phyloP scores from a whole-genome alignment of 2,329 filamentous ascomycete species.

The Aspergillus sergii region DNA sequence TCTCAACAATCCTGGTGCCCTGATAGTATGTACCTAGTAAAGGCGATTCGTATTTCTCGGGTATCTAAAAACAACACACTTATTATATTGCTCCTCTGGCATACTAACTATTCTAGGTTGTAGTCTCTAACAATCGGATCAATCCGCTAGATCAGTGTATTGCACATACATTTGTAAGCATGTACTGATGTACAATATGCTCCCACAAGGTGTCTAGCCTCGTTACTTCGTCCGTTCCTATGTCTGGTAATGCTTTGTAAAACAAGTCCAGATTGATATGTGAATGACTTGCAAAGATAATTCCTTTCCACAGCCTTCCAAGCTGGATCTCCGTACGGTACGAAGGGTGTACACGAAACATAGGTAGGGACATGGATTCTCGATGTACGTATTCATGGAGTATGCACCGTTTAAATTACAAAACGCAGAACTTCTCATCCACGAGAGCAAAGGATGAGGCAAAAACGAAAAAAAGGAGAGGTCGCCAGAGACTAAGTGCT shows the following conservation, averaged over 20 bases:
- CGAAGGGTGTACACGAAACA: not conserved
- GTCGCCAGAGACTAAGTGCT: not conserved
- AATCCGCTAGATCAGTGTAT: not conserved
- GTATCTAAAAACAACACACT: not conserved
- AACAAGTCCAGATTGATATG: not conserved
- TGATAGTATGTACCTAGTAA: no score
- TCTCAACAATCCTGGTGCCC: not conserved
- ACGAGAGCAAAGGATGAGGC: not conserved
- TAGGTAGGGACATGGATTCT: slow-evolving; percentile 2
- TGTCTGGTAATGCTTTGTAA: not conserved
- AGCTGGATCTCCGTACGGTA: not conserved
- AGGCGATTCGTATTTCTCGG: not conserved
- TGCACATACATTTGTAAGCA: not conserved
- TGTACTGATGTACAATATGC: not conserved
- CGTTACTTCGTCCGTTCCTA: not conserved
- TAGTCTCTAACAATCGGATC: not conserved
- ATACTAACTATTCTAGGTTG: not conserved
- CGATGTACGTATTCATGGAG: not conserved
- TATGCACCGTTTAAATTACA: slow-evolving; percentile 5
- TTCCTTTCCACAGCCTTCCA: not conserved
- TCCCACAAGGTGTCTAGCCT: not conserved
- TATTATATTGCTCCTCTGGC: not conserved
- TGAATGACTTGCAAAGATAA: not conserved
- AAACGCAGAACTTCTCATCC: not conserved
- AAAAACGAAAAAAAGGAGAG: not conserved